Evolutionary conservation across 2,329 filamentous ascomycete species (phyloP).

Genomic region (Saccharata proteae): DNA sequence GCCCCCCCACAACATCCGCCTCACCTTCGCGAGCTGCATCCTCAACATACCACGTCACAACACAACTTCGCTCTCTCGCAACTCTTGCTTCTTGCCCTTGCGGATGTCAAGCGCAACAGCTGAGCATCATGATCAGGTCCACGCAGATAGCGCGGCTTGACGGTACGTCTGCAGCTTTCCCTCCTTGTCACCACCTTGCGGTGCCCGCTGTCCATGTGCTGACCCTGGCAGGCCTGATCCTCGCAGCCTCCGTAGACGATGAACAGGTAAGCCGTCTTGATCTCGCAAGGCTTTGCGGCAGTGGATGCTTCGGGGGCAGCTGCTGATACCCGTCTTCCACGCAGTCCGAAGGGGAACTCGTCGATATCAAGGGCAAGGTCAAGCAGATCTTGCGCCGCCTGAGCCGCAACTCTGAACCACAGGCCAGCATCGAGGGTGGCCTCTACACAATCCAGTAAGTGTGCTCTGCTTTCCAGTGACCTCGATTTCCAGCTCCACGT

Average conservation of each 20-base stretch:
- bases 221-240: slow-evolving; percentile 61
- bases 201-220: slow-evolving; percentile 12
- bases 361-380: slow-evolving; percentile 74
- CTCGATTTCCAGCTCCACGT: too few relatives aligned
- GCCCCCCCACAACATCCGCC: slow-evolving; percentile 1
- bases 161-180: slow-evolving; percentile 40
- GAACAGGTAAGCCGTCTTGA: slow-evolving; percentile 45
- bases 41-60: not conserved
- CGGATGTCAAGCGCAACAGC: slow-evolving; percentile 1
- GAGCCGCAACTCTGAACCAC: slow-evolving; percentile 76
- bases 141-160: slow-evolving; percentile 92
- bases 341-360: slow-evolving; percentile 59
- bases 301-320: not conserved
- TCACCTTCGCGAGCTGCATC: not conserved
- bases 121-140: slow-evolving; percentile 61
- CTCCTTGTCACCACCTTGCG: slow-evolving; percentile 8
- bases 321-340: slow-evolving; percentile 10
- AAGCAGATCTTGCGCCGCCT: slow-evolving; percentile 84
- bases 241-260: slow-evolving; percentile 91
- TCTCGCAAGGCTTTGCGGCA: slow-evolving; percentile 2
- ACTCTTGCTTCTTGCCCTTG: slow-evolving; percentile 4
- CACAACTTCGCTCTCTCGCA: not conserved
- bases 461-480: not conserved
- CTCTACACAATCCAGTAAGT: slow-evolving; percentile 74
- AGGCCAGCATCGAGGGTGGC: slow-evolving; percentile 83